Conservation (phyloP, 2,329 filamentous ascomycete genomes). For the Microdochium bolleyi region DNA sequence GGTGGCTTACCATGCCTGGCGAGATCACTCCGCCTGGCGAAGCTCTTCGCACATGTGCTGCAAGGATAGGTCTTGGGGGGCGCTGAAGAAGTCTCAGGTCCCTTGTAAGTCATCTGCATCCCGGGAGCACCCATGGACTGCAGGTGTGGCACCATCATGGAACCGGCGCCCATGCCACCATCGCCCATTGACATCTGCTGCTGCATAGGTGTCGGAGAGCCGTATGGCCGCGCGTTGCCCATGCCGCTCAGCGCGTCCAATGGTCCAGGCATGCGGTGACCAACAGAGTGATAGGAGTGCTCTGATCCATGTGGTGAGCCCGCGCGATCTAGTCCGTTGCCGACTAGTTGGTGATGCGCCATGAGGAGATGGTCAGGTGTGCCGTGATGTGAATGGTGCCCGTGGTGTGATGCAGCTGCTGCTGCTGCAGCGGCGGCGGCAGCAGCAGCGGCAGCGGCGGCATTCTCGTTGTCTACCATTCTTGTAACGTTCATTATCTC, state of each 20-base stretch:
- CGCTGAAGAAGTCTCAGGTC: constrained; percentile 26
- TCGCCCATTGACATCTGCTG: constrained; percentile 37
- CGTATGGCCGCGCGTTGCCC: constrained; percentile 35
- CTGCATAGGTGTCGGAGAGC: constrained; percentile 45
- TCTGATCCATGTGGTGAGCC: constrained; percentile 53
- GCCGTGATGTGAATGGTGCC: neutral
- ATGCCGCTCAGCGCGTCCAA: constrained; percentile 29
- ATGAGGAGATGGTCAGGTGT: constrained; percentile 14
- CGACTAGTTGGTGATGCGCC: constrained; percentile 17
- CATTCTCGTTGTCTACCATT: constrained; percentile 20
- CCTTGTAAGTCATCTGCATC: constrained; percentile 22
- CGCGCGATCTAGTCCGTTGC: constrained; percentile 38
- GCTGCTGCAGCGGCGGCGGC: constrained; percentile 11
- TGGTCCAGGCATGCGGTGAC: constrained; percentile 18
- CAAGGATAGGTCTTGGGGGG: constrained; percentile 73
- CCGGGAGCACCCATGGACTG: constrained; percentile 26
- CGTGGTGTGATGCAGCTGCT: constrained; percentile 1
- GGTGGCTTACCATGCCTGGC: constrained; percentile 75
- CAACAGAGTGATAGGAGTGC: constrained; percentile 45
- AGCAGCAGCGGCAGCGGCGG: constrained; percentile 13
- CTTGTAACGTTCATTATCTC: constrained; percentile 24
- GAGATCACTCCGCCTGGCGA: constrained; percentile 88
- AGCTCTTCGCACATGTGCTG: constrained; percentile 82
- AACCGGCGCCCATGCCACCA: constrained; percentile 26
- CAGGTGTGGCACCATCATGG: constrained; percentile 34